Evolutionary conservation across 306 rosid species (phyloP).

Genomic region (Rosa multiflora): DNA sequence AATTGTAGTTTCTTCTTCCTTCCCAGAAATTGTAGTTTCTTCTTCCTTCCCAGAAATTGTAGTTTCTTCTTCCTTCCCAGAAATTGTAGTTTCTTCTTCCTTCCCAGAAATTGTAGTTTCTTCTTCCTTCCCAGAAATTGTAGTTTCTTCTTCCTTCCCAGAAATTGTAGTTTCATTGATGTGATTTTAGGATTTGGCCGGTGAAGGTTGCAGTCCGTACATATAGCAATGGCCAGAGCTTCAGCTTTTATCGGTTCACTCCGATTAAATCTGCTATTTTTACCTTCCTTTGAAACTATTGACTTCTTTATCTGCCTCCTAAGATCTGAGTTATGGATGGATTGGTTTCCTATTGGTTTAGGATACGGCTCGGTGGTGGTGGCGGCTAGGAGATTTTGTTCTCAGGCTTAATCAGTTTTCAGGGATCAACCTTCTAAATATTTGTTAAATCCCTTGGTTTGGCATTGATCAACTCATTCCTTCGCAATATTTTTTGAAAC

Average conservation of each 20-base stretch:
- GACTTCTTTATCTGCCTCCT: background rate
- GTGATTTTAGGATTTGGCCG: background rate
- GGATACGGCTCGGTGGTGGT: background rate
- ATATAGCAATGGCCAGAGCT: background rate
- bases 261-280: background rate
- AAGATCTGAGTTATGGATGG: background rate
- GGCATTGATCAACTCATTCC: background rate
- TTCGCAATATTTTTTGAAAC: too few species aligned
- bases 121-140: background rate
- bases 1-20: background rate
- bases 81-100: background rate
- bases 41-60: background rate
- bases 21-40: background rate
- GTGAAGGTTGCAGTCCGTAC: background rate
- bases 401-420: background rate
- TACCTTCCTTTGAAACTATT: background rate
- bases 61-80: background rate
- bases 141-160: background rate
- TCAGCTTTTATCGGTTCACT: background rate
- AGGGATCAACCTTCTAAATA: background rate
- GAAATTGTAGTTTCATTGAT: background rate
- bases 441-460: background rate
- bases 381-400: background rate
- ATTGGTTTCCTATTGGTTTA: background rate
- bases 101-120: background rate